Evolutionary conservation across 768 basidiomycete genomes (phyloP), one percentile per base, ranked within the genome.

Genomic region (Trametes villosa): DNA sequence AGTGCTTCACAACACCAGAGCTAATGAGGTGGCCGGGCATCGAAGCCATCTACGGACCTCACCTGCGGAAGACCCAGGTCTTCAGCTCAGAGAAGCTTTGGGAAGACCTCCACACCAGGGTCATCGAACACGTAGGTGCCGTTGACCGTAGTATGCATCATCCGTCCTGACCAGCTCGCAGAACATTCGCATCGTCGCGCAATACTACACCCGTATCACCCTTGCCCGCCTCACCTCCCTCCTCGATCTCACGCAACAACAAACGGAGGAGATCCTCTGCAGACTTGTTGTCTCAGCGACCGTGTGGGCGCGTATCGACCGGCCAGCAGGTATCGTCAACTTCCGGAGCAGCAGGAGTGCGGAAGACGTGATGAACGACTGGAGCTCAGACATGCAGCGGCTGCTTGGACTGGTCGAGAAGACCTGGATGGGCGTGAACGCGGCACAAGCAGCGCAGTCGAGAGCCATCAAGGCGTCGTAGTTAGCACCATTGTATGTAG

Each of bases 21-120:
- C 81, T 98, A 53, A 96, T 97, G 91, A 80, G 96, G 65, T 99
- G 97, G 97, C 94, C 96, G 1, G 92, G 94, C 33, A 95, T 98
- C 51, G 89, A 92, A 70, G 76, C 79, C 2, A 81, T 97, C 26
- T 98, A 97, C 69, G 97, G 96, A 27, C 83, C 88, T 15, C 91
- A 88, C 69, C 74, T 98, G 49, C 85, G 84, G 51, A 83, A 84
- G 70, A 94, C 94, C 1, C 83, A 85, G 11, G 91, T 98, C 6
- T 98, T 98, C 71, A 81, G 81, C 20, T 75, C 79, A 27, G 83
- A 87, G 67, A 88, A 92, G 67, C 83, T 91, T 60, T 98, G 95
- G 94, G 92, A 97, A 70, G 94, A 96, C 69, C 81, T 99, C 27
- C 96, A 98, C 70, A 92, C 89, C 30, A 88, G 97, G 22, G 93